Base-by-base conservation (phyloP, 371 early-diverging fungal genomes). In the Caulochytrium protostelioides region DNA sequence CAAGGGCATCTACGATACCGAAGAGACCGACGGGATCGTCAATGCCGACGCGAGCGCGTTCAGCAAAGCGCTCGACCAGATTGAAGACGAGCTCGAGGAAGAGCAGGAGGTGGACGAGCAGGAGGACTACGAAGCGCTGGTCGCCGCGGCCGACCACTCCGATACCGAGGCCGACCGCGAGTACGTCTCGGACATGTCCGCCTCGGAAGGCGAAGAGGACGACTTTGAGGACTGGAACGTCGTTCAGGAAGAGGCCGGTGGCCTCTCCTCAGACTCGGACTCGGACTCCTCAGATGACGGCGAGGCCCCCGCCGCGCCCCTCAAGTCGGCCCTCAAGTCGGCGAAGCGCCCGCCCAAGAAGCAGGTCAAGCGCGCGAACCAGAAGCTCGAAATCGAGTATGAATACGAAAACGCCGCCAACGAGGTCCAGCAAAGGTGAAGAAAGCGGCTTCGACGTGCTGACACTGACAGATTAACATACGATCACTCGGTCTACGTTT, bases 11-110 rank as follows among this genome's bases (percentile, higher is more conserved):
- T 76, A 72, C 38, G 72, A 68, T 5, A 43, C 52, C 21, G 79
- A 79, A 4, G 79, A 81, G 52, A 82, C 79, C 37, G 91, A 92
- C 49, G 83, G 77, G 40, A 86, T 81, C 53, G 79, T 86, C 45
- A 85, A 86, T 45, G 78, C 85, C 57, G 70, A 75, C 46, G 64
- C 74, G 43, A 64, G 64, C 8, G 57, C 62, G 15, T 62, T 79
- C 34, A 74, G 57, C 39, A 70, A 68, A 24, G 77, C 76, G 33
- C 65, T 74, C 47, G 80, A 79, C 46, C 59, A 74, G 28, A 64
- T 70, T 16, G 79, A 76, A 27, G 79, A 76, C 43, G 46, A 47
- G 37, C 35, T 47, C 30, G 55, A 52, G 23, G 35, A 37, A 1
- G 37, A 28, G 30, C 35, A 58, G 12, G 59, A 57, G 19, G 55